phyloP scores from a whole-genome alignment of 208 protist species.

The Spongospora subterranea region DNA sequence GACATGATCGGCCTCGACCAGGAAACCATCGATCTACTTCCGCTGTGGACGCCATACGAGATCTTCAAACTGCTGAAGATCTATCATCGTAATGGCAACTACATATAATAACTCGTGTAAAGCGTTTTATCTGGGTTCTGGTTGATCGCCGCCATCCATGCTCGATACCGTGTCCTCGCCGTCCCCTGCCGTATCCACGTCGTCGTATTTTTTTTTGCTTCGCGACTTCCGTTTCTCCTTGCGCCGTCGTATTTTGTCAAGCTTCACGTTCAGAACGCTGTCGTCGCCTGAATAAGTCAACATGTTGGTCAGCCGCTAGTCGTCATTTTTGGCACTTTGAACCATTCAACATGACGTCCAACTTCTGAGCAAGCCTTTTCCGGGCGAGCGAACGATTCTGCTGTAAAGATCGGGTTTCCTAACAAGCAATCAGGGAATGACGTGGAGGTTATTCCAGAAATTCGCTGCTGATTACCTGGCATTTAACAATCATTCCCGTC shows the following conservation, averaged over 20 bases:
- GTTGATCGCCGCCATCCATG: too few species aligned
- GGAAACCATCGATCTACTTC: too few species aligned
- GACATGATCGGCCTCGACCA: too few species aligned
- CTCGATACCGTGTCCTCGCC: too few species aligned
- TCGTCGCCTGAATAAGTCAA: not conserved
- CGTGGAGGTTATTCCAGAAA: not conserved
- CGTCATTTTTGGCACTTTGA: not conserved
- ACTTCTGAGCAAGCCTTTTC: not conserved
- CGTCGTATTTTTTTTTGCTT: not conserved
- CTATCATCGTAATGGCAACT: too few species aligned
- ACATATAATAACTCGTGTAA: too few species aligned
- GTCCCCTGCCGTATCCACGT: not conserved
- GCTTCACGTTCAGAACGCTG: not conserved
- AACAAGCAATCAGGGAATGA: too few species aligned
- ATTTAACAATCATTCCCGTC: conserved; percentile 18
- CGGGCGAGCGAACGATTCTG: conserved; percentile 13
- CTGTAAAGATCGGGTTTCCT: conserved; percentile 36
- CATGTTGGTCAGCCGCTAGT: not conserved
- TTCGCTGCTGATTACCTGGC: not conserved
- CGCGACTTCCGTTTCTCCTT: not conserved
- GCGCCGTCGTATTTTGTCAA: not conserved
- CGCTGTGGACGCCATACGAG: too few species aligned
- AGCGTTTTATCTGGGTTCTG: too few species aligned
- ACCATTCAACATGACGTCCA: not conserved
- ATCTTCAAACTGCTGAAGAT: too few species aligned